Evolutionary conservation across 169 alveolate species (phyloP), one percentile per base, ranked within the genome.

Genomic region (Cyclospora cayetanensis): DNA sequence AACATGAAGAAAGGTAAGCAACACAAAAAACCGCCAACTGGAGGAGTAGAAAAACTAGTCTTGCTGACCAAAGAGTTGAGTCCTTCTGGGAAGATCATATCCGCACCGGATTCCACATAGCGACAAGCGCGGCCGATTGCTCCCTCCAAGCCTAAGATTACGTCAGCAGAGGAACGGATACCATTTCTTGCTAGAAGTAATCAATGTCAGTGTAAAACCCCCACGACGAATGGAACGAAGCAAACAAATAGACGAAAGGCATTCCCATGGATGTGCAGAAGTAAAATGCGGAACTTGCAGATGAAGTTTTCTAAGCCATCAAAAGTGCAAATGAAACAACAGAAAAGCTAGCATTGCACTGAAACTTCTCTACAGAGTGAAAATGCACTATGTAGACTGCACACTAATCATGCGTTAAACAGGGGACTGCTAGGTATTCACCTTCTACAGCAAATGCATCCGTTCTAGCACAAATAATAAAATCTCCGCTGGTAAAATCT

Each of bases 41-140:
- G 76, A 63, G 12, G 76, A 63, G 76, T 18, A 63, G 25, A 63
- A 63, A 63, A 31, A 63, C 15, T 31, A 63, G 5, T 29, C 3
- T 18, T 7, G 4, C 70, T 53, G 22, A 91, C 94, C 60, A 80
- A 74, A 50, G 87, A 46, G 15, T 80, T 87, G 43, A 94, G 90
- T 29, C 97, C 98, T 92, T 97, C 99, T 0, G 99, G 98, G 94
- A 97, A 97, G 68, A 97, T 96, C 98, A 97, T 97, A 89, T 97
- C 98, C 27, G 99, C 99, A 34, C 99, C 99, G 4, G 98, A 98
- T 55, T 94, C 97, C 52, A 95, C 95, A 85, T 96, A 97, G 29
- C 70, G 34, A 22, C 20, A 22, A 11, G 97, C 93, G 68, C 98
- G 94, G 20, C 77, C 93, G 11, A 97, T 90, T 34, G 97, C 94